These are phyloP conservation scores for Metschnikowia rubicola DNA, from an alignment of 805 yeast genomes.

Conservation along the genomic window DNA sequence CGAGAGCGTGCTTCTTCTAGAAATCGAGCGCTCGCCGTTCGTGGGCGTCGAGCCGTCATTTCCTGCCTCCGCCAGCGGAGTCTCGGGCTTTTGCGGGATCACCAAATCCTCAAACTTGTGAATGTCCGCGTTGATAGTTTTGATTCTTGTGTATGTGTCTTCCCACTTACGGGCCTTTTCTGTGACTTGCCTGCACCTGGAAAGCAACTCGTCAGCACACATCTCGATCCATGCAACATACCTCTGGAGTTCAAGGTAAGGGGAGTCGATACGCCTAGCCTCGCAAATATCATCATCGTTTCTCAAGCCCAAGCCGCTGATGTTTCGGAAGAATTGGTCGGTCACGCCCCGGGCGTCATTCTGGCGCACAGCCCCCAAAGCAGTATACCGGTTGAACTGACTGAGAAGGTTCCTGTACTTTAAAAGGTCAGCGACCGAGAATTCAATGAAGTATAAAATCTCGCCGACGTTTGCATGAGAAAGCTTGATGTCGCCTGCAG, in stretches of 20 bases:
- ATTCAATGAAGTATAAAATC: constrained; percentile 47
- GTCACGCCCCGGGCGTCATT: constrained; percentile 27
- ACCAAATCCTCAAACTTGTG: constrained; percentile 24
- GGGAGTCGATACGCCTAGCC: constrained; percentile 1
- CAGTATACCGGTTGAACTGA: constrained; percentile 34
- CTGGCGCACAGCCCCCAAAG: constrained; percentile 31
- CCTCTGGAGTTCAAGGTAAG: constrained; percentile 6
- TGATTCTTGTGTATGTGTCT: constrained; percentile 25
- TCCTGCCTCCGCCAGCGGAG: background rate
- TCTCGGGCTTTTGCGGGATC: background rate
- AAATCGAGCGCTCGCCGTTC: background rate
- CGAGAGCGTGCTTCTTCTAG: constrained; percentile 7
- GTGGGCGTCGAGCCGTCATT: background rate
- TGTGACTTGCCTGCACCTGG: constrained; percentile 21
- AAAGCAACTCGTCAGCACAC: constrained; percentile 22
- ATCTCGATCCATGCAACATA: constrained; percentile 22
- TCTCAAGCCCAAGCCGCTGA: background rate
- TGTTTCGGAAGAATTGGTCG: constrained; percentile 16
- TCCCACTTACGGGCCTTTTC: constrained; percentile 31
- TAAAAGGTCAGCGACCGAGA: constrained; percentile 42
- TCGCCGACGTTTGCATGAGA: constrained; percentile 29
- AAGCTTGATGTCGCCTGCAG: constrained; percentile 26
- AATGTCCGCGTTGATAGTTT: constrained; percentile 28
- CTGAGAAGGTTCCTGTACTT: constrained; percentile 26
- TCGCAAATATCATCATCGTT: background rate